Percentiles rank a stretch among this genome's conserved stretches.
These are phyloP conservation scores for Quercus wislizeni DNA, from an alignment of 306 rosid genomes.

Conservation along the genomic window DNA sequence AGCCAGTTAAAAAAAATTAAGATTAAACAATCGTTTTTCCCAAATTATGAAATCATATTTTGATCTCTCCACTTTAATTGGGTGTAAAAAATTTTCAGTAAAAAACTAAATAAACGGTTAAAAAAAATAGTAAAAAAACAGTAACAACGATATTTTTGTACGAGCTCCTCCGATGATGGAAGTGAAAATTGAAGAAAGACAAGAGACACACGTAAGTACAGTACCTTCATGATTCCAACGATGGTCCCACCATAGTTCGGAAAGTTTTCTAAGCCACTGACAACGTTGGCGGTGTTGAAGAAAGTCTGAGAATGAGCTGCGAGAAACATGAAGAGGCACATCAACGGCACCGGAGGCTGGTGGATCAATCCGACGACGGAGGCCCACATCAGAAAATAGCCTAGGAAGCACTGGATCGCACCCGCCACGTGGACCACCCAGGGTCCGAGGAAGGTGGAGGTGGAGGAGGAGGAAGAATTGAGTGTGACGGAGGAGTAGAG, in stretches of 20 bases:
- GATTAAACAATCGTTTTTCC: too few species aligned
- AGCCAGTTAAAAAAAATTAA: too few species aligned
- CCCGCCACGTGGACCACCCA: constrained; percentile 69
- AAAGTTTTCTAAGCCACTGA: constrained; percentile 65
- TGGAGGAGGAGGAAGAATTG: neutral
- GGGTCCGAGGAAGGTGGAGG: constrained; percentile 41
- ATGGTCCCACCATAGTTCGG: constrained; percentile 68
- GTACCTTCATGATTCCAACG: constrained; percentile 83
- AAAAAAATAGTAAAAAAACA: too few species aligned
- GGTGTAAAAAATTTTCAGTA: too few species aligned
- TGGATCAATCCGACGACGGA: constrained; percentile 56
- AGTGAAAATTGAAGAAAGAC: neutral
- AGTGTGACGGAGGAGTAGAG: constrained; percentile 68
- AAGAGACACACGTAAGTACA: neutral
- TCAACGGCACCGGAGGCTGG: constrained; percentile 60
- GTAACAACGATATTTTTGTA: too few species aligned
- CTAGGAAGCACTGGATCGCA: constrained; percentile 56
- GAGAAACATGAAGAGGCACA: constrained; percentile 67
- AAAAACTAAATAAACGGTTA: too few species aligned
- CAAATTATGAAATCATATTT: too few species aligned
- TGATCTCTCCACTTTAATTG: too few species aligned
- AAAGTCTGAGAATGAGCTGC: constrained; percentile 75
- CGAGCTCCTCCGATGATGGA: neutral
- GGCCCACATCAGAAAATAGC: constrained; percentile 74
- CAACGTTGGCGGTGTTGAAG: constrained; percentile 70